phyloP scores from a whole-genome alignment of 768 basidiomycete genomes.

The Leccinellum albellum region DNA sequence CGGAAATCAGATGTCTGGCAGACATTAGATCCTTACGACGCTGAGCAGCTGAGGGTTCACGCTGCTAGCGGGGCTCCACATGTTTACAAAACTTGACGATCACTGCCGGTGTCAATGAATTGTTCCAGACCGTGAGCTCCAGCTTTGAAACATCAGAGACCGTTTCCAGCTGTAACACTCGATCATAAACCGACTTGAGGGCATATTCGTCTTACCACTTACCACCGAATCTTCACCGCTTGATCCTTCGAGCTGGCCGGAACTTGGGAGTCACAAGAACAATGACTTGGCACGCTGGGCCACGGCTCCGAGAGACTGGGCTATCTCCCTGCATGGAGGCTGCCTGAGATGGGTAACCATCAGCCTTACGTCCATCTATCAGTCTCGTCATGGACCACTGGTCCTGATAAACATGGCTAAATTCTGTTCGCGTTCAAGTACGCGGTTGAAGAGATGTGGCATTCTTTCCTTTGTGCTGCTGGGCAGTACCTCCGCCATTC shows the following conservation, averaged over 20 bases:
- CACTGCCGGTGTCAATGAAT: neutral
- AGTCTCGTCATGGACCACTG: neutral
- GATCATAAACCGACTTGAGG: neutral
- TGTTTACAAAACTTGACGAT: neutral
- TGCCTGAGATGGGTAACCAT: slow-evolving; percentile 1
- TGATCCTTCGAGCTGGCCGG: neutral
- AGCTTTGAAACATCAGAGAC: neutral
- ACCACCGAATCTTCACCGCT: neutral
- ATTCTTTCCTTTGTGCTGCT: slow-evolving; percentile 9
- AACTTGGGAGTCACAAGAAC: neutral
- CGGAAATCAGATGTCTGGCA: neutral
- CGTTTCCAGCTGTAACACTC: neutral
- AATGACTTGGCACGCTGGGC: neutral
- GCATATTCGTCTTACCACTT: neutral
- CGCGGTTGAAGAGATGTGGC: neutral
- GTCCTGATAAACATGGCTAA: slow-evolving; percentile 10
- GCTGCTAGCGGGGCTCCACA: neutral
- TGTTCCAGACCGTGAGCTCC: neutral
- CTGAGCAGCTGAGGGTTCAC: neutral
- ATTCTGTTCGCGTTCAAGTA: slow-evolving; percentile 13
- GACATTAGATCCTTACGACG: neutral
- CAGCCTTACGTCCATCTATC: neutral
- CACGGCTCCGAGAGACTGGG: neutral
- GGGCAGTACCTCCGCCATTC: slow-evolving; percentile 5
- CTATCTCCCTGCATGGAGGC: neutral